phyloP scores from a whole-genome alignment of 108 stramenopile species.

The Cyclotella sp. region DNA sequence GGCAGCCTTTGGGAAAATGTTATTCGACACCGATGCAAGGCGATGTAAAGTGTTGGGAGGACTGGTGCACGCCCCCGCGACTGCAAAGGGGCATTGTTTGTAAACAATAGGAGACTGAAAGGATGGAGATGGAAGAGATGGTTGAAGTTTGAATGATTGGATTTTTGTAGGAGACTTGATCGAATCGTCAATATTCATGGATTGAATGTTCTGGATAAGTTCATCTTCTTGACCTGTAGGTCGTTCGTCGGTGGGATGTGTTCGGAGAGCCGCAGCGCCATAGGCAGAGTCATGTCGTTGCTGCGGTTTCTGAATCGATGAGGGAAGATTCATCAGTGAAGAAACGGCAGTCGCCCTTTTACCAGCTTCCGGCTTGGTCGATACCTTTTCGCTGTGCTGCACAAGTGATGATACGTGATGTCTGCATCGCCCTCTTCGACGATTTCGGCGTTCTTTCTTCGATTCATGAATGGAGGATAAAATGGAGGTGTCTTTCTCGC shows the following conservation, averaged over 20 bases:
- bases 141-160: not conserved
- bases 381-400: not conserved
- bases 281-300: no score
- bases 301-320: not conserved
- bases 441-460: no score
- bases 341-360: not conserved
- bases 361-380: not conserved
- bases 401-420: not conserved
- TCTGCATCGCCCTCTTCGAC: not conserved
- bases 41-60: slow-evolving; percentile 3
- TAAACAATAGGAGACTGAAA: not conserved
- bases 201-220: not conserved
- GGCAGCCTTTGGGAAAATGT: no score
- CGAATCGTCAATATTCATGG: not conserved
- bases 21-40: not conserved
- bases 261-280: no score
- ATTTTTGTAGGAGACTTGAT: not conserved
- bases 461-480: no score
- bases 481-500: no score
- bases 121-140: no score
- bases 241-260: not conserved
- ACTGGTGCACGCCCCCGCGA: not conserved
- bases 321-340: slow-evolving; percentile 2
- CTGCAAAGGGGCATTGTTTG: not conserved
- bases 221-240: not conserved